Evolutionary conservation across 805 yeast genomes (phyloP).

Genomic region (Kodamaea jinghongensis): DNA sequence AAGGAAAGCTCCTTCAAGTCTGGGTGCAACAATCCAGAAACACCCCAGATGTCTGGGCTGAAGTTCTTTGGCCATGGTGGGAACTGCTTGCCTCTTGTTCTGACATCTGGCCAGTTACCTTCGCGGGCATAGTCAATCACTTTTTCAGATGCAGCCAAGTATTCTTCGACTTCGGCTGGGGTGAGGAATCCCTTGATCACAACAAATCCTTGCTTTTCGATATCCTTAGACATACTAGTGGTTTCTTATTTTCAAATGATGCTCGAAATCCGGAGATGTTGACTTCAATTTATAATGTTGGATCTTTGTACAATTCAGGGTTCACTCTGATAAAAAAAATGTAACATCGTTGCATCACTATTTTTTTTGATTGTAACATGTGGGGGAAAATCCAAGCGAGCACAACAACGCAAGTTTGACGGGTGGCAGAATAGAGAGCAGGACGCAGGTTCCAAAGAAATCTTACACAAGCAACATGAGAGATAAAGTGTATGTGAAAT

Average conservation of each 20-base stretch:
- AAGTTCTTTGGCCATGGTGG: slow-evolving; percentile 56
- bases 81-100: slow-evolving; percentile 52
- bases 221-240: slow-evolving; percentile 1
- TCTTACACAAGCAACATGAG: too few species aligned
- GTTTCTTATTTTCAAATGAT: too few species aligned
- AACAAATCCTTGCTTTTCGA: slow-evolving; percentile 27
- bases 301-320: slow-evolving; percentile 2
- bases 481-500: too few species aligned
- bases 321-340: neutral
- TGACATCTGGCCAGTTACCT: slow-evolving; percentile 48
- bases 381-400: too few species aligned
- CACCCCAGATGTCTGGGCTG: slow-evolving; percentile 54
- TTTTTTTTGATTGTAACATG: too few species aligned
- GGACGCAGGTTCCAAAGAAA: too few species aligned
- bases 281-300: too few species aligned
- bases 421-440: too few species aligned
- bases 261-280: too few species aligned
- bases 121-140: slow-evolving; percentile 42
- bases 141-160: slow-evolving; percentile 34
- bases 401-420: too few species aligned
- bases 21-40: slow-evolving; percentile 48
- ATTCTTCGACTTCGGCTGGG: slow-evolving; percentile 37
- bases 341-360: neutral
- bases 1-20: slow-evolving; percentile 34
- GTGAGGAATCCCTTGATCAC: slow-evolving; percentile 40